phyloP scores from a whole-genome alignment of 306 rosid genomes.

The Comarum palustre region DNA sequence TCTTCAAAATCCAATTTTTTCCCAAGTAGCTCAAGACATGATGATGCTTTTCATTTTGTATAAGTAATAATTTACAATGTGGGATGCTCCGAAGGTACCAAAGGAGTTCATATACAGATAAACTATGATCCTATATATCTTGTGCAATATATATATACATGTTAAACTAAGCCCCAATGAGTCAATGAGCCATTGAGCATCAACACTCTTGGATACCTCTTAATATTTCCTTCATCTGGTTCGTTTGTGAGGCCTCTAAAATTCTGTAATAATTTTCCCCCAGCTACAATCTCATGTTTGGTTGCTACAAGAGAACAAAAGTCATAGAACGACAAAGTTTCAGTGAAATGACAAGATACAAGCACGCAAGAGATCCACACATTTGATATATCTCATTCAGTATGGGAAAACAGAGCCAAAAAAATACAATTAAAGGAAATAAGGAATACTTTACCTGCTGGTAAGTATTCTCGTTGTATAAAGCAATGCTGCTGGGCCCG shows the following conservation, averaged over 20 bases:
- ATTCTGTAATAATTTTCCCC: conserved; percentile 12
- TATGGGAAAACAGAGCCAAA: not conserved
- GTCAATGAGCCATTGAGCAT: conserved; percentile 1
- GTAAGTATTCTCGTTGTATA: conserved; percentile 48
- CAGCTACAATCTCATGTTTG: conserved; percentile 29
- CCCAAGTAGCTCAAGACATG: conserved; percentile 19
- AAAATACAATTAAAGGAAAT: not conserved
- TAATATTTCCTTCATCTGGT: not conserved
- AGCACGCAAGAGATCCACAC: not conserved
- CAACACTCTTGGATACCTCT: not conserved
- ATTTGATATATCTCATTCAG: not conserved
- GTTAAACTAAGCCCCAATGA: conserved; percentile 10
- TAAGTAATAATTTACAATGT: conserved; percentile 39
- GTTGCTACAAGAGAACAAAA: conserved; percentile 50
- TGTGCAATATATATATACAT: conserved; percentile 47
- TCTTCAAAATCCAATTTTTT: not conserved
- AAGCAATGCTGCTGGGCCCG: conserved; percentile 52
- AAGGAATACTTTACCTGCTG: conserved; percentile 48
- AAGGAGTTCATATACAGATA: conserved; percentile 24
- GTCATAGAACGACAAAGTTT: conserved; percentile 15
- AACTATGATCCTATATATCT: conserved; percentile 36
- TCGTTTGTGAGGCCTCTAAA: not conserved
- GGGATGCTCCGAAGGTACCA: conserved; percentile 25
- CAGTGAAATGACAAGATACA: not conserved
- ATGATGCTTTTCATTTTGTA: conserved; percentile 21